Conservation (phyloP, 768 basidiomycete genomes). For the Panellus pusillus region DNA sequence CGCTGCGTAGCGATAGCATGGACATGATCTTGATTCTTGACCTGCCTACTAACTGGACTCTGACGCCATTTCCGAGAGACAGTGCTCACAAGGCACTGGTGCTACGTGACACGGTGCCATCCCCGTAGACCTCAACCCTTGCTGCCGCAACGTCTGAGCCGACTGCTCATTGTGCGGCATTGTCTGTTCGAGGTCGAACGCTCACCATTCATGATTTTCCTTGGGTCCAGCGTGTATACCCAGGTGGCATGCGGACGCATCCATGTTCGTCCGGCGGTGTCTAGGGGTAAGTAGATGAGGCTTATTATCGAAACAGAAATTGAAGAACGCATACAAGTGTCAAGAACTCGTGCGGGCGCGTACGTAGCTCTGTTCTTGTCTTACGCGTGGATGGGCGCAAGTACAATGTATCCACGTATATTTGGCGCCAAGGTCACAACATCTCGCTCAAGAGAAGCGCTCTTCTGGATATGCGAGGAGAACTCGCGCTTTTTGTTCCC, state of each 20-base stretch:
- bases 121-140: constrained; percentile 4
- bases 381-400: constrained; percentile 6
- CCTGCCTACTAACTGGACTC: no score
- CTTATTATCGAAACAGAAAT: background rate
- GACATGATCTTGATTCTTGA: no score
- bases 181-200: background rate
- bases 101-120: background rate
- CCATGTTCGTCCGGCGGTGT: constrained; percentile 9
- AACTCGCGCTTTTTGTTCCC: constrained; percentile 5
- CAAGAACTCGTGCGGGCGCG: constrained; percentile 9
- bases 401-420: background rate
- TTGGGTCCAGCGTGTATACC: constrained; percentile 12
- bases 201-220: constrained; percentile 6
- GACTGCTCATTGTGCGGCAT: constrained; percentile 3
- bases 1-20: constrained; percentile 21
- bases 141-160: constrained; percentile 2
- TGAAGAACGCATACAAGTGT: constrained; percentile 1
- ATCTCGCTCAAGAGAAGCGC: no score
- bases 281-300: background rate
- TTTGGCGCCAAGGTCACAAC: no score
- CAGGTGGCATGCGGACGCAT: constrained; percentile 1
- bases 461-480: constrained; percentile 11
- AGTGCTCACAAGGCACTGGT: no score
- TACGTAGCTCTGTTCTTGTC: constrained; percentile 8
- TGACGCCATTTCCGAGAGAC: no score